phyloP scores from a whole-genome alignment of 371 early-diverging fungal species.

The Apophysomyces variabilis region DNA sequence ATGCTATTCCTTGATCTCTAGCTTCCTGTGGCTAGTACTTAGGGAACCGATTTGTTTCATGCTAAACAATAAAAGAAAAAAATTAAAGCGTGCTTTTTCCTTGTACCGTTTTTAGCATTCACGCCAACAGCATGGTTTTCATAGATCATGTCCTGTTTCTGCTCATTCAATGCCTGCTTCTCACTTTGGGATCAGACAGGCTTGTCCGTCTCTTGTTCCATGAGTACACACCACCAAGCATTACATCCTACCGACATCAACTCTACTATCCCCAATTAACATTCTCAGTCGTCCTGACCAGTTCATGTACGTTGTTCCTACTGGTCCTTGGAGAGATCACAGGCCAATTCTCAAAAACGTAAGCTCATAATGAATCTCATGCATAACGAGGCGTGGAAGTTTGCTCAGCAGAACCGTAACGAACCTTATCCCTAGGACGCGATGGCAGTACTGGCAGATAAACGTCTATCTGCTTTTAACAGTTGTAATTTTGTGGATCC shows the following conservation, averaged over 20 bases:
- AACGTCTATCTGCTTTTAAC: slow-evolving; percentile 67
- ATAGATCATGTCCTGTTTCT: slow-evolving; percentile 17
- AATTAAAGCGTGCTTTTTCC: not conserved
- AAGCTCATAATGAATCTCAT: slow-evolving; percentile 22
- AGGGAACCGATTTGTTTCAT: too few species aligned
- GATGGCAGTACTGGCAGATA: slow-evolving; percentile 80
- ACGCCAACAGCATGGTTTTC: not conserved
- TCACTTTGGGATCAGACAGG: slow-evolving; percentile 18
- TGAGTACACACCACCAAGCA: slow-evolving; percentile 8
- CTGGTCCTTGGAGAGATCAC: slow-evolving; percentile 84
- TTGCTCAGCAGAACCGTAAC: too few species aligned
- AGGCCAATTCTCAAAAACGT: slow-evolving; percentile 71
- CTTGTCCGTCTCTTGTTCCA: slow-evolving; percentile 4
- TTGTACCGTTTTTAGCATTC: not conserved
- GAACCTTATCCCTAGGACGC: slow-evolving; percentile 46
- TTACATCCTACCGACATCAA: slow-evolving; percentile 4
- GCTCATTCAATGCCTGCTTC: slow-evolving; percentile 13
- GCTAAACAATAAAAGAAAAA: not conserved
- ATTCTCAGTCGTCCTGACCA: slow-evolving; percentile 81
- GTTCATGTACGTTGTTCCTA: slow-evolving; percentile 80
- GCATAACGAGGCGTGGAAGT: not conserved
- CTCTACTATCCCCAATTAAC: slow-evolving; percentile 56
- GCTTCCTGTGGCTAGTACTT: too few species aligned
- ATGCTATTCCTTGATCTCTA: too few species aligned
- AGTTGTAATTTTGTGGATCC: slow-evolving; percentile 73